These are phyloP conservation scores for Botrytis medusae DNA, from an alignment of 2,329 filamentous ascomycete species.

Conservation along the genomic window DNA sequence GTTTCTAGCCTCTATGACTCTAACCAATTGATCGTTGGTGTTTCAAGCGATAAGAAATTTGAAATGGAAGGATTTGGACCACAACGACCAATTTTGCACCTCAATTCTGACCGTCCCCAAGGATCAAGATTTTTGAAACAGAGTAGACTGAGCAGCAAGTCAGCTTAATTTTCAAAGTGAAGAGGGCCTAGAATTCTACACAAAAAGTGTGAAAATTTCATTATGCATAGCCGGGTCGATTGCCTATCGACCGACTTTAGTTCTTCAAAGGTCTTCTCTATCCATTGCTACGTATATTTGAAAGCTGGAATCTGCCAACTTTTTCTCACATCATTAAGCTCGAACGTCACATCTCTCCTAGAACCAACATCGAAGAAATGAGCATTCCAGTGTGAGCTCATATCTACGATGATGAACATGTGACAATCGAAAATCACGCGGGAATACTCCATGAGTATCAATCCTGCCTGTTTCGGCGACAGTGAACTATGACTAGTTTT, in stretches of 20 bases:
- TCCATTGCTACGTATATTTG: constrained; percentile 14
- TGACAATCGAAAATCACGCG: neutral
- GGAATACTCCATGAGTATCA: neutral
- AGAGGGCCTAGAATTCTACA: neutral
- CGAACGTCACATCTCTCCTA: neutral
- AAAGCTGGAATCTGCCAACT: constrained; percentile 5
- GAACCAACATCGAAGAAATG: neutral
- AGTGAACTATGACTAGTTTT: too few species aligned
- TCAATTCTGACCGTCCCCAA: neutral
- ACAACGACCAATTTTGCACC: neutral
- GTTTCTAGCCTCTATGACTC: neutral
- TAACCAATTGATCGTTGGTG: constrained; percentile 2
- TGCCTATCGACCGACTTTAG: neutral
- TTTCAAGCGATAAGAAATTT: neutral
- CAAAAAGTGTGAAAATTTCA: neutral
- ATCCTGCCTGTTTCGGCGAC: neutral
- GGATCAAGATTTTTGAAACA: neutral
- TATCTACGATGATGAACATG: neutral
- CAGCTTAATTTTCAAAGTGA: neutral
- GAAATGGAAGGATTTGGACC: neutral
- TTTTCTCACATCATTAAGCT: neutral
- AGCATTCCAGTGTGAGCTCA: neutral
- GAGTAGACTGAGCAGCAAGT: neutral
- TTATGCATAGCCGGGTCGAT: neutral
- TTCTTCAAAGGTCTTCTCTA: neutral